Conservation (phyloP, 306 rosid genomes). For the Vigna nakashimae region DNA sequence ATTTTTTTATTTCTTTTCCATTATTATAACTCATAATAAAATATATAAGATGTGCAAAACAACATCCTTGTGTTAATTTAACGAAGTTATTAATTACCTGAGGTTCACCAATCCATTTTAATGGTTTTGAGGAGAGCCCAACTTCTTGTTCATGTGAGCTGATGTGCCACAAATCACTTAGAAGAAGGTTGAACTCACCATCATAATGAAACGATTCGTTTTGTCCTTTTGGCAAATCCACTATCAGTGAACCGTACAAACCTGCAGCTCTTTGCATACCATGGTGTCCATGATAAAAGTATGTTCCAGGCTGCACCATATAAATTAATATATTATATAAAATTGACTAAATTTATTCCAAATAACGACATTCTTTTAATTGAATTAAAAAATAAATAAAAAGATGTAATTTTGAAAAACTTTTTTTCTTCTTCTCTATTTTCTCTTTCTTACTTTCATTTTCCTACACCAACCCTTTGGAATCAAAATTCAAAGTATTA, state of each 20-base stretch:
- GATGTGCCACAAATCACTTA: slow-evolving; percentile 85
- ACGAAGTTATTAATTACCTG: slow-evolving; percentile 58
- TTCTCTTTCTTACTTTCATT: not conserved
- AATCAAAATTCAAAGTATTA: not conserved
- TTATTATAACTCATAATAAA: no score
- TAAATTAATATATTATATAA: not conserved
- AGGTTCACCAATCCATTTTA: slow-evolving; percentile 86
- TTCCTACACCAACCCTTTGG: not conserved
- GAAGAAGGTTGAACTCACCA: slow-evolving; percentile 65
- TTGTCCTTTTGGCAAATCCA: slow-evolving; percentile 61
- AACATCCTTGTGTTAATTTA: no score
- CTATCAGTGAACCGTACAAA: slow-evolving; percentile 84
- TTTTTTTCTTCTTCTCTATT: not conserved
- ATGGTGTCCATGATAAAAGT: slow-evolving; percentile 83
- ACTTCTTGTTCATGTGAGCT: slow-evolving; percentile 69
- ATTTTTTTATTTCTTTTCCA: no score
- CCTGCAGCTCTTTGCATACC: slow-evolving; percentile 97
- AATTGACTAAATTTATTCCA: no score
- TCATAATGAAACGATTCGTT: slow-evolving; percentile 75
- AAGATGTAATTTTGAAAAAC: no score
- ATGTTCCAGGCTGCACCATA: slow-evolving; percentile 77
- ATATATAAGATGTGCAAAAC: no score
- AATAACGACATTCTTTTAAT: no score
- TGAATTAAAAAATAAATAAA: no score
- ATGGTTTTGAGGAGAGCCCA: slow-evolving; percentile 71